Evolutionary conservation across 768 basidiomycete species (phyloP), one percentile per base, ranked within the genome.

Genomic region (Mrakia blollopis): DNA sequence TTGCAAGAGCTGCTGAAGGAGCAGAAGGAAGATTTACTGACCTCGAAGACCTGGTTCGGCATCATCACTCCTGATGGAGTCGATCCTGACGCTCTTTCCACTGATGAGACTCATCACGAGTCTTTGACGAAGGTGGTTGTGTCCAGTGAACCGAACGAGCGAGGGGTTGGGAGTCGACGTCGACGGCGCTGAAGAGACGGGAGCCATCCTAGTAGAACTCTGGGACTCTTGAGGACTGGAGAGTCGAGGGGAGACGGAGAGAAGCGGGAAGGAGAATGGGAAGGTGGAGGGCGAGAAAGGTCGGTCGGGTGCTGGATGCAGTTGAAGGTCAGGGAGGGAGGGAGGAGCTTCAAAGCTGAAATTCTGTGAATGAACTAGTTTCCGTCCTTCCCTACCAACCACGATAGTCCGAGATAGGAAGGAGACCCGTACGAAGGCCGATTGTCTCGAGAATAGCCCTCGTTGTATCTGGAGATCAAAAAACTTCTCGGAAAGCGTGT

Each of bases 11-110:
- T 18, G 14, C 44, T 30, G 28, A 50, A 0, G 23, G 13, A 30
- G n/a, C 4, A 71, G 41, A 28, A 47, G 41, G 28, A 28, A 44
- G 21, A 74, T 28, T 8, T 44, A 60, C 78, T 75, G 76, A 93
- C 93, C 93, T 88, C 89, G 86, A n/a, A 99, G 85, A 83, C 97
- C 97, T 35, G 96, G 95, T 83, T 98, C 91, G 81, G 94, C 94
- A 84, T 98, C 94, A 44, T 93, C 89, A 0, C 92, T 86, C 37
- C 97, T 89, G 77, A 99, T 97, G 80, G 89, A 90, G 81, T 94
- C 90, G 57, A 98, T 91, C 75, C 89, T 87, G 5, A 96, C 88
- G 60, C 90, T 85, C 80, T 91, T 92, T 72, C 95, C 93, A 69
- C 92, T 94, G 52, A 98, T 87, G 28, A 98, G 87, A 0, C 92